Conservation (phyloP, 2,329 filamentous ascomycete species). For the Botrytis aclada region DNA sequence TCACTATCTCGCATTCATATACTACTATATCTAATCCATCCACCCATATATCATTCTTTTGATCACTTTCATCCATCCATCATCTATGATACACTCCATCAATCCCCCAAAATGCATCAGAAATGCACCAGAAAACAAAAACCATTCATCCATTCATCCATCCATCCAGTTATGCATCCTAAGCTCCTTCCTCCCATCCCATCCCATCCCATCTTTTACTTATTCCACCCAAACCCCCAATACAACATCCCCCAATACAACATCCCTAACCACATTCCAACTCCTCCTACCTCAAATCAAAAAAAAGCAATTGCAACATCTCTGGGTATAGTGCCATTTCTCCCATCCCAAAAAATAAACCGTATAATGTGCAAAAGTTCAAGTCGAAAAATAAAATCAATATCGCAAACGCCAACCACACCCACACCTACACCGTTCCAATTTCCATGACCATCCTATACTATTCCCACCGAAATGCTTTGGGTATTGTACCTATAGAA, state of each 20-base stretch:
- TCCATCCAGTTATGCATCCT: background rate
- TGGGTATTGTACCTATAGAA: background rate
- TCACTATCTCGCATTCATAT: background rate
- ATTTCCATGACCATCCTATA: background rate
- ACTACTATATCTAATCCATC: background rate
- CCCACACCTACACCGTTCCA: background rate
- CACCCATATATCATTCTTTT: background rate
- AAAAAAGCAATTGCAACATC: background rate
- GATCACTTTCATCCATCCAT: background rate
- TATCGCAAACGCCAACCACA: slow-evolving; percentile 6
- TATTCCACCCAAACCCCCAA: background rate
- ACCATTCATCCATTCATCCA: background rate
- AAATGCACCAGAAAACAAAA: background rate
- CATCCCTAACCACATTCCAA: background rate
- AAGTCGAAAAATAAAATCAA: background rate
- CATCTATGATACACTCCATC: background rate
- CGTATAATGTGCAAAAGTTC: background rate
- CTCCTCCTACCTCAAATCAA: background rate
- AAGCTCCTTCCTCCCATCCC: background rate
- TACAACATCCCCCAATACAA: background rate
- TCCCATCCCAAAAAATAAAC: slow-evolving; percentile 14
- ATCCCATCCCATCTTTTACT: background rate
- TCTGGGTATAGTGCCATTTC: slow-evolving; percentile 21
- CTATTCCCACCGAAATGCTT: background rate
- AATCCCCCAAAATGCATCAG: background rate